phyloP scores from a whole-genome alignment of 1,284 basidiomycete species.

The Ganoderma multipileum region DNA sequence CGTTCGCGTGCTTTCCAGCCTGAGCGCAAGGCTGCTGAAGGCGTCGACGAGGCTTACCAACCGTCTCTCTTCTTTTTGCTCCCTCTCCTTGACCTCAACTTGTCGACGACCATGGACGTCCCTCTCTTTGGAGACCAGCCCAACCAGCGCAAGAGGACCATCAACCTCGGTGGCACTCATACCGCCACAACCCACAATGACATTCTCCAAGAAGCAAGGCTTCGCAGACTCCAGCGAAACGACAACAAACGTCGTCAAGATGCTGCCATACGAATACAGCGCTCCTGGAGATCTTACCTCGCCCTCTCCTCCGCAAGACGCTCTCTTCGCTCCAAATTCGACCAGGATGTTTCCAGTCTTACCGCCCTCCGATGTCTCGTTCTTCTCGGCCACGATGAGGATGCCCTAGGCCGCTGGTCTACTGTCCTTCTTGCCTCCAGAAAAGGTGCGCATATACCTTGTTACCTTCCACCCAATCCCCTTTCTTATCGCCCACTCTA shows the following conservation, averaged over 20 bases:
- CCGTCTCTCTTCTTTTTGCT: neutral
- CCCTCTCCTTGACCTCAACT: neutral
- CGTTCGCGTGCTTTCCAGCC: constrained; percentile 7
- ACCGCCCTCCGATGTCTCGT: constrained; percentile 67
- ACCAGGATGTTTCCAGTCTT: constrained; percentile 55
- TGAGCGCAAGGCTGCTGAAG: neutral
- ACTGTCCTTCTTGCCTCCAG: constrained; percentile 45
- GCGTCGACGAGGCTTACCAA: neutral
- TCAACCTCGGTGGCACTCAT: constrained; percentile 78
- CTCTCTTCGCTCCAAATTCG: constrained; percentile 53
- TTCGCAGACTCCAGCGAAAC: constrained; percentile 62
- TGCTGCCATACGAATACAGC: constrained; percentile 66
- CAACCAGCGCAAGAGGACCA: constrained; percentile 58
- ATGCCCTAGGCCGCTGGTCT: constrained; percentile 62
- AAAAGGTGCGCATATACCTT: constrained; percentile 43
- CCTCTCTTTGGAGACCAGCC: constrained; percentile 54
- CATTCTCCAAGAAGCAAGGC: constrained; percentile 68
- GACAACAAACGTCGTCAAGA: constrained; percentile 61
- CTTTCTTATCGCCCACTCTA: constrained; percentile 33
- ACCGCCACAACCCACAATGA: constrained; percentile 57
- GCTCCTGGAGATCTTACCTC: constrained; percentile 66
- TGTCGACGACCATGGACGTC: constrained; percentile 23
- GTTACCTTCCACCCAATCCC: neutral
- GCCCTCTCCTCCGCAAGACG: constrained; percentile 49
- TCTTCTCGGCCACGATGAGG: constrained; percentile 62